A percentile compares a stretch with the other conserved stretches of the same genome.
Evolutionary conservation across 352 stramenopile genomes (phyloP).

Genomic region (Globisporangium emineosum): DNA sequence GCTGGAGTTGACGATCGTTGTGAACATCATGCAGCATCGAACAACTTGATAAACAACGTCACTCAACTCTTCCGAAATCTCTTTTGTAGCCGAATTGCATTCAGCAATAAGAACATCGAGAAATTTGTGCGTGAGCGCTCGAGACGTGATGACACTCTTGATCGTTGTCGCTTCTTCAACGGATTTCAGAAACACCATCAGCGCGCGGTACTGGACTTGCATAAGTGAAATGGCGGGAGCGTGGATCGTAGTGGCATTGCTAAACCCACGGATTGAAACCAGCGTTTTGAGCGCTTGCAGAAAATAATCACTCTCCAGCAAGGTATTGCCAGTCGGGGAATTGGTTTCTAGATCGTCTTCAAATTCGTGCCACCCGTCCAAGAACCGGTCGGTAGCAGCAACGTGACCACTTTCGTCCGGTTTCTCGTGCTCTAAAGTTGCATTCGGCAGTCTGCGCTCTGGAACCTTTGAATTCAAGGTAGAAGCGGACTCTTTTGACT

Average conservation of each 20-base stretch:
- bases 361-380: constrained; percentile 3
- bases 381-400: constrained; percentile 1
- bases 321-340: neutral
- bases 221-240: neutral
- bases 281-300: constrained; percentile 1
- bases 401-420: neutral
- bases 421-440: neutral
- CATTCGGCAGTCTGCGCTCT: neutral
- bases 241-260: neutral
- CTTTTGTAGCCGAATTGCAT: neutral
- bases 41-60: constrained; percentile 56
- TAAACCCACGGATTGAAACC: neutral
- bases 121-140: constrained; percentile 21
- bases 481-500: neutral
- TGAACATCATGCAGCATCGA: constrained; percentile 62
- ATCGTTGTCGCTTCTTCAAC: constrained; percentile 7
- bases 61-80: neutral
- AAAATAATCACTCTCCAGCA: constrained; percentile 11
- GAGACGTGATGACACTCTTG: constrained; percentile 10
- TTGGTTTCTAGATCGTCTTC: neutral
- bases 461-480: neutral
- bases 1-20: constrained; percentile 46
- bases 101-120: constrained; percentile 14
- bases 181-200: constrained; percentile 13
- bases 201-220: constrained; percentile 15